These are phyloP conservation scores for Cyclanthera cordifolia DNA, from an alignment of 306 rosid species.

Conservation along the genomic window DNA sequence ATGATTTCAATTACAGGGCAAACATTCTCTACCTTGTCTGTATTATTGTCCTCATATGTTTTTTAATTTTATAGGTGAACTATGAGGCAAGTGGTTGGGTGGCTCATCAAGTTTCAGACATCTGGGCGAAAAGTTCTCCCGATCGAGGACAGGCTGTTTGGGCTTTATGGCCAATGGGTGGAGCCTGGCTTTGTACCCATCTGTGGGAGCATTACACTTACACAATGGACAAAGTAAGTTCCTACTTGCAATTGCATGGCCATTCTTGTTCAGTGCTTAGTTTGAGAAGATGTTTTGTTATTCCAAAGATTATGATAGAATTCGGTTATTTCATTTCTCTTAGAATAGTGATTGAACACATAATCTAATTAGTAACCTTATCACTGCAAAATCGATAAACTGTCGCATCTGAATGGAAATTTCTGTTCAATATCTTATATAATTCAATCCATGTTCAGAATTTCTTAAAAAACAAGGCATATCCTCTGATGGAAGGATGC, in stretches of 20 bases:
- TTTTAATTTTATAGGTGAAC: slow-evolving; percentile 51
- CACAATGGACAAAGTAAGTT: slow-evolving; percentile 71
- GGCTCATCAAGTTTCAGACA: slow-evolving; percentile 81
- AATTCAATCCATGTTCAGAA: slow-evolving; percentile 36
- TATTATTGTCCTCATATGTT: background rate
- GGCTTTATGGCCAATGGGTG: slow-evolving; percentile 98
- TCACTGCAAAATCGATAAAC: no score
- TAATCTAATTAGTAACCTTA: background rate
- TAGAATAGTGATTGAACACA: background rate
- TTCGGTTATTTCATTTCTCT: background rate
- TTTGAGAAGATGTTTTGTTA: background rate
- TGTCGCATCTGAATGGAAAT: no score
- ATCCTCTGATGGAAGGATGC: slow-evolving; percentile 93
- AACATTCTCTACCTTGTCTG: background rate
- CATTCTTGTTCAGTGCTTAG: slow-evolving; percentile 30
- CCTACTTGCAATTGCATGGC: slow-evolving; percentile 65
- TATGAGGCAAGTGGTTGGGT: slow-evolving; percentile 88
- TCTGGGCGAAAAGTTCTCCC: slow-evolving; percentile 89
- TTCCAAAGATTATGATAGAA: background rate
- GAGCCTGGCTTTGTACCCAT: slow-evolving; percentile 86
- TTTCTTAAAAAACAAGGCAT: slow-evolving; percentile 75
- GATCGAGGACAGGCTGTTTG: slow-evolving; percentile 84
- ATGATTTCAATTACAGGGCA: no score
- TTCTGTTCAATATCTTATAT: no score
- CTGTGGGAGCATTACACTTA: slow-evolving; percentile 85